A percentile compares a stretch with the other conserved stretches of the same genome.
phyloP scores from a whole-genome alignment of 139 green algal species.

The Volvox reticuliferus region DNA sequence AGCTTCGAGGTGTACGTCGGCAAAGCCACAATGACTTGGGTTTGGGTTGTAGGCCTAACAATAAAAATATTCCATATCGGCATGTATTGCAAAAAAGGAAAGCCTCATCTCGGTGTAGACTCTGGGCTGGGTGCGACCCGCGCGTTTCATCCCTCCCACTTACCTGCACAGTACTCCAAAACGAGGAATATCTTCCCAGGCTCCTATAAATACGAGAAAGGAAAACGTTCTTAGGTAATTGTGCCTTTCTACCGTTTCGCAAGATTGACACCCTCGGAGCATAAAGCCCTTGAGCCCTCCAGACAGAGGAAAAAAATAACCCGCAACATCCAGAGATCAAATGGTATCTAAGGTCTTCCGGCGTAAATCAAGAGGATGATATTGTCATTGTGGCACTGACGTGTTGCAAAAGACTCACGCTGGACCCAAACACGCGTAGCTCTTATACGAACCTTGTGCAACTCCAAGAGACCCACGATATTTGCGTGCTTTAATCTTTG shows the following conservation, averaged over 20 bases:
- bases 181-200: slow-evolving; percentile 85
- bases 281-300: neutral
- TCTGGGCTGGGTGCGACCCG: too few species aligned
- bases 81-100: too few species aligned
- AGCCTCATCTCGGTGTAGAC: too few species aligned
- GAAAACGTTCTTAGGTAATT: neutral
- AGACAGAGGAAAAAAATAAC: neutral
- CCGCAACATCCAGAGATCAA: neutral
- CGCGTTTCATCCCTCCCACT: neutral
- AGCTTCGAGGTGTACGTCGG: too few species aligned
- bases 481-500: slow-evolving; percentile 85
- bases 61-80: too few species aligned
- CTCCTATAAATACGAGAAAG: slow-evolving; percentile 54
- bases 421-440: neutral
- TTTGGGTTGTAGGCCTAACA: too few species aligned
- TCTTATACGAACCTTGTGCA: slow-evolving; percentile 74
- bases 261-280: neutral
- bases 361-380: neutral
- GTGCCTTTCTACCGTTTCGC: too few species aligned
- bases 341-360: neutral
- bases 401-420: slow-evolving; percentile 4
- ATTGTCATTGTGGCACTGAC: neutral
- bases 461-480: slow-evolving; percentile 92
- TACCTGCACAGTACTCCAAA: slow-evolving; percentile 90
- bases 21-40: too few species aligned